Evolutionary conservation across 257 asterid species (phyloP).

Genomic region (Schizonepeta tenuifolia): DNA sequence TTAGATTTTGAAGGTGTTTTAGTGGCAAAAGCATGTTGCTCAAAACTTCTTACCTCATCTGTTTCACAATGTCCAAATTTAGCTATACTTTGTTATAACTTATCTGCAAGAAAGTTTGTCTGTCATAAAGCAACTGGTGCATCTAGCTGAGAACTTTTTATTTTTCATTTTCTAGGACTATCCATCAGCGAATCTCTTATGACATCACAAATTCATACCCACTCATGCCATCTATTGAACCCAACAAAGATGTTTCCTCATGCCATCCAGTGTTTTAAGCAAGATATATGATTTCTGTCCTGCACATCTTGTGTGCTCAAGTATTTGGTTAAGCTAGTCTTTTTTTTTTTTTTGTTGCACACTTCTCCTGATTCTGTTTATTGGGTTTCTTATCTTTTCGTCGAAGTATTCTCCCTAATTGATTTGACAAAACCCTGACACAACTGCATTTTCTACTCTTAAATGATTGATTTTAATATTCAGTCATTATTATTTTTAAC

Average conservation of each 20-base stretch:
- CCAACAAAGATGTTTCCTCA: not conserved
- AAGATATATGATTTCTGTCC: not conserved
- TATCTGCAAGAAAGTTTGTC: not conserved
- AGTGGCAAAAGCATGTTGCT: not conserved
- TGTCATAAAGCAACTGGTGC: not conserved
- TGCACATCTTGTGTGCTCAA: not conserved
- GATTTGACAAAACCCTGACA: not conserved
- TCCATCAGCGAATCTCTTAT: not conserved
- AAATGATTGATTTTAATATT: constrained; percentile 6
- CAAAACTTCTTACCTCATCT: not conserved
- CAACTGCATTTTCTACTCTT: not conserved
- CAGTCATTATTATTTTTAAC: not conserved
- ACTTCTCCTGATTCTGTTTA: not conserved
- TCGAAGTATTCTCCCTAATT: not conserved
- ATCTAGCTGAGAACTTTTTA: not conserved
- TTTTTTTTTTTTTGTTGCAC: not conserved
- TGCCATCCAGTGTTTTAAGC: constrained; percentile 5
- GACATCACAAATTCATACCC: not conserved
- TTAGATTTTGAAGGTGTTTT: not conserved
- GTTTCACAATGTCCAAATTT: not conserved
- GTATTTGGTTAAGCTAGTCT: not conserved
- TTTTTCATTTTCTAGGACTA: not conserved
- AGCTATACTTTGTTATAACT: not conserved
- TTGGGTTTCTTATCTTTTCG: constrained; percentile 4
- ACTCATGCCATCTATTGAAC: not conserved